phyloP scores from a whole-genome alignment of 805 yeast species.

The Wickerhamomyces subpelliculosus region DNA sequence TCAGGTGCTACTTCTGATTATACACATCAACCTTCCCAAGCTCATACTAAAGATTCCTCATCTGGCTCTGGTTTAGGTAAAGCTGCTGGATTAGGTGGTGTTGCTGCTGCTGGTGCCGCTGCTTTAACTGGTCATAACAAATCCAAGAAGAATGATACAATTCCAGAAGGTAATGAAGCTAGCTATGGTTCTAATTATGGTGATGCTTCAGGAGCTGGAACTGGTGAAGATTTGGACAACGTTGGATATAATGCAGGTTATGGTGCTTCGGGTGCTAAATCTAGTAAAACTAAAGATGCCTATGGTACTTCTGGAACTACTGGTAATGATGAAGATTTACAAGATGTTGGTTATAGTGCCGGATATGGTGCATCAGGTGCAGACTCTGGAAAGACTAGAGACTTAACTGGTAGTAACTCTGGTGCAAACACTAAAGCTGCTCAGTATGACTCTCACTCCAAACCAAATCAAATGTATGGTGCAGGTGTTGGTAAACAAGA shows the following conservation, averaged over 20 bases:
- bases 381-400: no score
- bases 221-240: neutral
- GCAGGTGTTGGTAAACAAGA: neutral
- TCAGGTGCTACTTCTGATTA: conserved; percentile 5
- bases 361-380: conserved; percentile 2
- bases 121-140: neutral
- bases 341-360: conserved; percentile 1
- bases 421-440: no score
- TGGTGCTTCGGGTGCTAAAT: conserved; percentile 3
- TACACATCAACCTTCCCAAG: neutral
- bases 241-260: conserved; percentile 1
- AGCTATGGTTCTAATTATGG: neutral
- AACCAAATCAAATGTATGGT: no score
- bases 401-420: no score
- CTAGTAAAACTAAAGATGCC: no score
- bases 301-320: neutral
- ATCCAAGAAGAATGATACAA: neutral
- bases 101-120: neutral
- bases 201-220: neutral
- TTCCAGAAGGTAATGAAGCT: neutral
- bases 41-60: neutral
- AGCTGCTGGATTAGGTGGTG: neutral
- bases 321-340: neutral
- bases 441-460: no score
- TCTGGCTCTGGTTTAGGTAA: neutral